Evolutionary conservation across 2,329 filamentous ascomycete species (phyloP), one percentile per base, ranked within the genome.

Genomic region (Tolypocladium album): DNA sequence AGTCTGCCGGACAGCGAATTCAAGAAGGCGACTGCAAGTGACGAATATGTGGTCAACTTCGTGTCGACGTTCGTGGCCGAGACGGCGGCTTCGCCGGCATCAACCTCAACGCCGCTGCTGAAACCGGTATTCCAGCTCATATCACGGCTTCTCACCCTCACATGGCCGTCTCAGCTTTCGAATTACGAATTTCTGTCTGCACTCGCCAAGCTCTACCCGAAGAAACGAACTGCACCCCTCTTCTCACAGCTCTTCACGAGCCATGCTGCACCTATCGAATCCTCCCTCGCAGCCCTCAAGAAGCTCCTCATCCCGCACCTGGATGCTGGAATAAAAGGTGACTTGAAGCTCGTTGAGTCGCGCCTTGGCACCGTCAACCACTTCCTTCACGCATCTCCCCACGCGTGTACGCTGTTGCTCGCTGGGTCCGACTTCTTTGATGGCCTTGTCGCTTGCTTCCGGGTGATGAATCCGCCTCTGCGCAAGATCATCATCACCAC

Each of bases 381-480:
- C 57, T 74, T 92, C 4, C 74, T 91, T 6, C 80, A 84, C 65
- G 78, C 77, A 8, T 90, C 86, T 6, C 77, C 84, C 0, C 76
- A 79, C 24, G 76, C 79, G 0, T 82, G 82, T 24, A 74, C 77
- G 1, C 78, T 89, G 65, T 87, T 96, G 67, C 82, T 96, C 66
- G 88, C 88, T 0, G 93, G 93, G 1, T 92, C 89, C 57, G 93
- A 97, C 73, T 93, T 94, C 66, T 74, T 96, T 24, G 93, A 97
- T 70, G 85, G 88, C 0, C 79, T 96, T 15, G 78, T 84, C 43
- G 76, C 76, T 57, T 86, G 86, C 62, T 92, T 87, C 72, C 80
- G 77, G 56, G 80, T 87, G 60, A 85, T 84, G 71, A 83, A 86
- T 60, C 81, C 82, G 22, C 79, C 81, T 0, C 67, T 92, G 52